Evolutionary conservation across 2,329 filamentous ascomycete species (phyloP).

Genomic region (Hansfordia pulvinata): DNA sequence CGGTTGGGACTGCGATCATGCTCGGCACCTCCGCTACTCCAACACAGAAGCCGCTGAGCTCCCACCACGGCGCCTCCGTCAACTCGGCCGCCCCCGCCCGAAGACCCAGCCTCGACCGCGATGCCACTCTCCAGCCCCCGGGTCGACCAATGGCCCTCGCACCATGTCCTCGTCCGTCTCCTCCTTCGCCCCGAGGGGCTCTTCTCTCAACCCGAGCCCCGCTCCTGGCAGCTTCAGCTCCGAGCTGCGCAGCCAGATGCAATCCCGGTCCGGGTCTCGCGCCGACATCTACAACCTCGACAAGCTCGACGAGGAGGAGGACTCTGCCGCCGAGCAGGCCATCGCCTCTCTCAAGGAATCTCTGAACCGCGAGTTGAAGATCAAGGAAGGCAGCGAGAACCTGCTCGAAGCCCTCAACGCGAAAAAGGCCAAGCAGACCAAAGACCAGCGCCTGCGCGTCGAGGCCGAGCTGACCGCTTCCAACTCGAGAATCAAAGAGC

Average conservation of each 20-base stretch:
- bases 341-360: slow-evolving; percentile 67
- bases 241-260: slow-evolving; percentile 62
- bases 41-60: slow-evolving; percentile 36
- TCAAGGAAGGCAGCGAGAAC: slow-evolving; percentile 95
- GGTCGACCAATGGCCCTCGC: slow-evolving; percentile 28
- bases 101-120: slow-evolving; percentile 41
- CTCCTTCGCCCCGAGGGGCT: slow-evolving; percentile 52
- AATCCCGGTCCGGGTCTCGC: slow-evolving; percentile 49
- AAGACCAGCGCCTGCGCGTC: slow-evolving; percentile 65
- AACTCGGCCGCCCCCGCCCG: slow-evolving; percentile 20
- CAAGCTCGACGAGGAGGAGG: slow-evolving; percentile 50
- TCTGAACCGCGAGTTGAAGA: slow-evolving; percentile 92
- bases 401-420: slow-evolving; percentile 87
- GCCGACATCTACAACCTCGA: slow-evolving; percentile 37
- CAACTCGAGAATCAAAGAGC: slow-evolving; percentile 55
- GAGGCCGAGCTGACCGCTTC: slow-evolving; percentile 86
- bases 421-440: slow-evolving; percentile 92
- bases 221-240: slow-evolving; percentile 80
- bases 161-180: slow-evolving; percentile 38
- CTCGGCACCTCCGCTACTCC: slow-evolving; percentile 39
- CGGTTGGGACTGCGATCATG: slow-evolving; percentile 24
- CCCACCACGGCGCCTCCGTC: slow-evolving; percentile 24
- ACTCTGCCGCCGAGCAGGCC: slow-evolving; percentile 49
- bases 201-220: slow-evolving; percentile 57
- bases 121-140: slow-evolving; percentile 35